Percentiles rank a stretch among this genome's conserved stretches.
phyloP scores from a whole-genome alignment of 495 filamentous ascomycete genomes.

The Delitschia confertaspora region DNA sequence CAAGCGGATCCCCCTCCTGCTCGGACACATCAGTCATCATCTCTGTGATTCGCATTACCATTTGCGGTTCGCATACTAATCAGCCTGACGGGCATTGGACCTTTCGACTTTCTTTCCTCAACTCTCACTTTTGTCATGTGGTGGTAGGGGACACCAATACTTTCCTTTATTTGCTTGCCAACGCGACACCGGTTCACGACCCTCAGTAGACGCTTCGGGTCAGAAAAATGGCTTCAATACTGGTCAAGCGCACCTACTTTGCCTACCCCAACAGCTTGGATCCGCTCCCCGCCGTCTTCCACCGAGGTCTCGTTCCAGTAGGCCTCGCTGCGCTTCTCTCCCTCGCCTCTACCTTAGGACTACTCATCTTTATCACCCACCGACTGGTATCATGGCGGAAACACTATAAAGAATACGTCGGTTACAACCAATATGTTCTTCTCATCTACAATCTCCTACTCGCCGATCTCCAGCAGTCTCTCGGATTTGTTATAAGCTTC shows the following conservation, averaged over 20 bases:
- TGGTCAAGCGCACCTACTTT: slow-evolving; percentile 29
- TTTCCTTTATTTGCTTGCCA: too few relatives aligned
- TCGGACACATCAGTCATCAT: too few relatives aligned
- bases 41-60: too few relatives aligned
- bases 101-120: too few relatives aligned
- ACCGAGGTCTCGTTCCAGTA: slow-evolving; percentile 29
- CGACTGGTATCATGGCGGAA: slow-evolving; percentile 32
- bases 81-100: too few relatives aligned
- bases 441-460: slow-evolving; percentile 66
- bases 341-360: slow-evolving; percentile 24
- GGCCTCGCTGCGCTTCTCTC: slow-evolving; percentile 30
- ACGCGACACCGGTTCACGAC: too few relatives aligned
- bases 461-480: slow-evolving; percentile 63
- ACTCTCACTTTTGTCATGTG: too few relatives aligned
- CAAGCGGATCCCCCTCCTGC: too few relatives aligned
- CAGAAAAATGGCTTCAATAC: too few relatives aligned
- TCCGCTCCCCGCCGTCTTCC: slow-evolving; percentile 22
- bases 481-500: slow-evolving; percentile 58
- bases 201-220: too few relatives aligned
- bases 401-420: slow-evolving; percentile 32
- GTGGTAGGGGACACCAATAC: too few relatives aligned
- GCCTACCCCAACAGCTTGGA: slow-evolving; percentile 30
- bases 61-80: too few relatives aligned
- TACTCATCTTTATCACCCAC: slow-evolving; percentile 30
- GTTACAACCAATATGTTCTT: slow-evolving; percentile 63